Conservation (phyloP, 2,329 filamentous ascomycete species). For the Macrophomina pseudophaseolina region DNA sequence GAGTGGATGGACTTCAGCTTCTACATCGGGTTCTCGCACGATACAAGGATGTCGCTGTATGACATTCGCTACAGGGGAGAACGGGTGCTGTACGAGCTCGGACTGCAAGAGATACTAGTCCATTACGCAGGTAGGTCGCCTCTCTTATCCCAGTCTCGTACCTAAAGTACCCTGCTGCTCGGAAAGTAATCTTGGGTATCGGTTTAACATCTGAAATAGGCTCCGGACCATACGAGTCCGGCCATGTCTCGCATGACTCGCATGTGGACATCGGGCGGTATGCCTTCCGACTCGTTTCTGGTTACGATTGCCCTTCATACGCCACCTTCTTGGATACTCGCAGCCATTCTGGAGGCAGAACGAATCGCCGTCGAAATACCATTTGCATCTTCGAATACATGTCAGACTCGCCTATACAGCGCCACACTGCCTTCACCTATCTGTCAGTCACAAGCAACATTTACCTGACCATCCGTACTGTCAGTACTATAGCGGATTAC, state of each 20-base stretch:
- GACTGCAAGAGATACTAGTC: constrained; percentile 60
- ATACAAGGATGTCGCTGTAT: constrained; percentile 56
- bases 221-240: too few relatives aligned
- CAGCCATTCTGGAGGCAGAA: background rate
- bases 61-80: constrained; percentile 62
- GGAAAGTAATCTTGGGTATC: too few relatives aligned
- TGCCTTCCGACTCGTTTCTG: constrained; percentile 42
- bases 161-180: too few relatives aligned
- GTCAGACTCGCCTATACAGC: constrained; percentile 38
- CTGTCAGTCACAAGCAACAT: constrained; percentile 40
- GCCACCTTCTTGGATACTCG: constrained; percentile 54
- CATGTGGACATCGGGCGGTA: constrained; percentile 38
- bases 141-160: too few relatives aligned
- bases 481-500: constrained; percentile 51
- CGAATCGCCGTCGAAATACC: constrained; percentile 35
- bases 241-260: too few relatives aligned
- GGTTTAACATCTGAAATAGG: too few relatives aligned
- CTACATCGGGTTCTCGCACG: constrained; percentile 55
- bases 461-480: constrained; percentile 51
- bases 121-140: constrained; percentile 52
- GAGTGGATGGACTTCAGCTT: constrained; percentile 60
- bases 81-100: constrained; percentile 61
- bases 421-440: constrained; percentile 37
- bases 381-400: constrained; percentile 52
- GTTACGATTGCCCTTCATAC: constrained; percentile 59